Evolutionary conservation across 306 rosid genomes (phyloP), one percentile per base, ranked within the genome.

Genomic region (Cicer bijugum): DNA sequence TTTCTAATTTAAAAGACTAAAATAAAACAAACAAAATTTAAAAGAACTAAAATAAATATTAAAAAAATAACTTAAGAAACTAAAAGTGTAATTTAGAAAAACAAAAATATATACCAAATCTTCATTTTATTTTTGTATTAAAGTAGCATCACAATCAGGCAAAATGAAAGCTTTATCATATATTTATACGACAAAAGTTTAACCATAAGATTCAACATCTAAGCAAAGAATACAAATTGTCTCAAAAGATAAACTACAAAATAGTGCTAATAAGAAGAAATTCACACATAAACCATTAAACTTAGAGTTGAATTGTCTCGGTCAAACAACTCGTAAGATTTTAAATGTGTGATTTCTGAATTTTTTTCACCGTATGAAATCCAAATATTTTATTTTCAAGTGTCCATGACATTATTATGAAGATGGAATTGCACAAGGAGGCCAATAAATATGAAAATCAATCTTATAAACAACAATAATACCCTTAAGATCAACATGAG

Each of bases 361-460:
- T 28, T 28, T 28, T 28, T 28, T 3, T 28, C 33, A 28, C 4
- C 33, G 4, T 4, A 2, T 28, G 33, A 28, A 28, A 28, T 28
- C 4, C 33, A 28, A 28, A 3, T 28, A 28, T 0, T 28, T 28
- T 28, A 3, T 28, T 63, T 4, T 40, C 8, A 14, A 8, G 7
- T 19, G 14, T 60, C 45, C 7, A 61, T 0, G 9, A 16, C 38
- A 11, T 68, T 76, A 82, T 68, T 76, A 84, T 28, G 85, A 79
- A 14, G 69, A 64, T 28, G 23, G 72, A 68, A 81, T 42, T 16
- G 91, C 94, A 81, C 82, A 92, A 9, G 96, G 96, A 69, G 98
- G 98, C 96, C 94, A 92, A 38, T 88, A 92, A 2, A 92, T 84
- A 76, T 88, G 94, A 83, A 88, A 85, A 7, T 76, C 82, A 42